Evolutionary conservation across 169 alveolate species (phyloP).

Genomic region (Theileria parva): DNA sequence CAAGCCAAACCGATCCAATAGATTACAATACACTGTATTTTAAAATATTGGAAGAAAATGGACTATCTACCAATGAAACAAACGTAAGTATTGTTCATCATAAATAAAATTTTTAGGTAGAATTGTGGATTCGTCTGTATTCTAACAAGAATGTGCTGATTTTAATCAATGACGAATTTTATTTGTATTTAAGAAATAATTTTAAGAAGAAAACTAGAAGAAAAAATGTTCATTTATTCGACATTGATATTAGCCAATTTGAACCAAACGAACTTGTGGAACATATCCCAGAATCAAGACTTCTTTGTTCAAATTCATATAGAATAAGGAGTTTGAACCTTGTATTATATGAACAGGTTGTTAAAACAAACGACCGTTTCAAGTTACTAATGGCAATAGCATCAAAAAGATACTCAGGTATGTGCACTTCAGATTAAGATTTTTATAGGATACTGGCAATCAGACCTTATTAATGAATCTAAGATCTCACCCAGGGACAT

Average conservation of each 20-base stretch:
- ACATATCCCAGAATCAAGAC: conserved; percentile 14
- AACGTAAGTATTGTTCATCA: conserved; percentile 20
- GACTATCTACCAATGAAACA: background rate
- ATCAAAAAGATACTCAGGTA: conserved; percentile 50
- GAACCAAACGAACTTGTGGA: background rate
- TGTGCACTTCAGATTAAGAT: background rate
- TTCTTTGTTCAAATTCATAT: conserved; percentile 25
- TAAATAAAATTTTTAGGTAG: conserved; percentile 19
- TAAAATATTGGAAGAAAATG: conserved; percentile 31
- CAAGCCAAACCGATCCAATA: conserved; percentile 46
- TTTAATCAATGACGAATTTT: background rate
- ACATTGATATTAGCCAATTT: background rate
- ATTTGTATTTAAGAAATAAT: background rate
- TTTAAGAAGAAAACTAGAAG: background rate
- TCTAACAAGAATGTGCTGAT: conserved; percentile 23
- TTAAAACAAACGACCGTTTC: conserved; percentile 46
- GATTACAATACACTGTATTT: background rate
- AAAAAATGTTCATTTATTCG: background rate
- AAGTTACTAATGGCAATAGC: conserved; percentile 51
- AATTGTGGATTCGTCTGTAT: conserved; percentile 39
- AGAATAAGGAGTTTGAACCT: conserved; percentile 42
- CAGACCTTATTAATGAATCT: conserved; percentile 34
- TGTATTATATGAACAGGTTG: conserved; percentile 24
- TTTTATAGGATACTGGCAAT: conserved; percentile 62
- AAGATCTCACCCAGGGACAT: conserved; percentile 47